Base-by-base conservation (phyloP, 1,139 yeast species). In the Lizanozyma gosingica region DNA sequence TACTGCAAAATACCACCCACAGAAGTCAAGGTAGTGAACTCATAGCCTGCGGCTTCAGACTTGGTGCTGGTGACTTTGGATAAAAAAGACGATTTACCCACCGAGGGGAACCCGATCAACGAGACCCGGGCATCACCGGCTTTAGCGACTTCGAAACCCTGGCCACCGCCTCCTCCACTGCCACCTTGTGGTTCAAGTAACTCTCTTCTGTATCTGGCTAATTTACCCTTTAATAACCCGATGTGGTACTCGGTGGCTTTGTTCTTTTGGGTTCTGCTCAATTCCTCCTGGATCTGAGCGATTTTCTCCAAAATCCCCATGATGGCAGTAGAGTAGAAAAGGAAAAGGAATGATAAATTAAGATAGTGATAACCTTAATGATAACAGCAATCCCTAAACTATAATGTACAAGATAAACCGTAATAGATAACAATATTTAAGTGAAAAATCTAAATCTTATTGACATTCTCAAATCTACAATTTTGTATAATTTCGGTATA, bases 181-280 rank as follows among this genome's bases (percentile, higher is more conserved):
- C 92, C 84, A 2, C 92, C 84, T 41, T 86, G 83, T 14, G 97
- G 97, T 50, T 90, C 97, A 36, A 92, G 69, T 42, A 92, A 72
- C 66, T 90, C 96, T 54, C 94, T 82, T 54, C 97, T 78, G 55
- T 84, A 85, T 49, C 95, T 73, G n/a, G 98, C 98, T 39, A 92
- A 73, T 60, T 92, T 92, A 43, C 97, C 98, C 63, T 92, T 88
- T 43, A 92, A 68, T 34, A 90, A 76, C 49, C 98, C 97, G 54
- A 92, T 73, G 59, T 92, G 98, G 60, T 90, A 90, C 65, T 92
- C 97, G 1, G 98, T 92, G 49, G 98, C 98, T 65, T 92, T 92
- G 59, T 92, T 92, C 70, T 92, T 92, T 59, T 92, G 98, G 32
- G 98, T 92, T 47, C 97, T 73, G 35, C 95, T 79, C 70, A 92